Evolutionary conservation across 2,329 filamentous ascomycete species (phyloP).

Genomic region (Fusarium decemcellulare): DNA sequence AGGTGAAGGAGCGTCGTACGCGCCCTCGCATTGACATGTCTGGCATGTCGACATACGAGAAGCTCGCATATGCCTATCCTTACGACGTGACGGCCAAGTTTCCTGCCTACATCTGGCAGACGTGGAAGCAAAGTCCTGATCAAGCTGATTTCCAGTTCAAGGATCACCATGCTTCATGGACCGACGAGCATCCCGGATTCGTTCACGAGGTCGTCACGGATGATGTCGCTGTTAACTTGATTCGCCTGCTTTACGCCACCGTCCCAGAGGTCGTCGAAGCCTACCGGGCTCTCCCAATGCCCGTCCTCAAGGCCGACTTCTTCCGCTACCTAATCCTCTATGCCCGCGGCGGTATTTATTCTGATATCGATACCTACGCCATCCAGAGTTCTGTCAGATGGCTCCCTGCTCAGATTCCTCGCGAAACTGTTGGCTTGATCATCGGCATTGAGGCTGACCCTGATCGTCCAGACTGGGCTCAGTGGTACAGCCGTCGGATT

Average conservation of each 20-base stretch:
- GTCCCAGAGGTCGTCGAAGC: conserved; percentile 85
- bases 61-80: conserved; percentile 92
- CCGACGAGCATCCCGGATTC: conserved; percentile 87
- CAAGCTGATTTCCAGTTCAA: conserved; percentile 85
- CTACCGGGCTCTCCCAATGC: conserved; percentile 79
- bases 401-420: conserved; percentile 85
- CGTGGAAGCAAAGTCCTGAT: conserved; percentile 90
- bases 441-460: conserved; percentile 98
- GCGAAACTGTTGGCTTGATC: conserved; percentile 85
- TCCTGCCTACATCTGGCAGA: conserved; percentile 99
- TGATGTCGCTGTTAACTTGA: conserved; percentile 82
- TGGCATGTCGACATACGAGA: conserved; percentile 80
- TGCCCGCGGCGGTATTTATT: conserved; percentile 79
- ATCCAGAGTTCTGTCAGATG: conserved; percentile 88
- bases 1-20: conserved; percentile 41
- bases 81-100: conserved; percentile 93
- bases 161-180: conserved; percentile 91
- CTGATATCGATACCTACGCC: conserved; percentile 91
- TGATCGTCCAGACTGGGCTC: conserved; percentile 89
- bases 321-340: conserved; percentile 80
- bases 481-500: conserved; percentile 96
- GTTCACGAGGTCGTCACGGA: conserved; percentile 99
- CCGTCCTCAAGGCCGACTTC: conserved; percentile 84
- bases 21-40: conserved; percentile 75
- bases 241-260: conserved; percentile 88